These are phyloP conservation scores for Oryza rufipogon DNA, from an alignment of 176 grass and related monocot species.

Conservation along the genomic window DNA sequence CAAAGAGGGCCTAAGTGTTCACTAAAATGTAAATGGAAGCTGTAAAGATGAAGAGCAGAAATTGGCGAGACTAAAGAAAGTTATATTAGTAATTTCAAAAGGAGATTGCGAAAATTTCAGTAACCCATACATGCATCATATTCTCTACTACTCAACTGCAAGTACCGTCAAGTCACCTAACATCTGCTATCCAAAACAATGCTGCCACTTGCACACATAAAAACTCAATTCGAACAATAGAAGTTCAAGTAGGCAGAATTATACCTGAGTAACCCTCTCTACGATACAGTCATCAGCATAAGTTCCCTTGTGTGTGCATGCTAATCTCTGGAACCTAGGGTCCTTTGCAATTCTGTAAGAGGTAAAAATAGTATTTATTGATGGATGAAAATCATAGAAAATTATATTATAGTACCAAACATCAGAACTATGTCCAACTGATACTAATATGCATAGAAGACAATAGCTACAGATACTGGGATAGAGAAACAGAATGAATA, in stretches of 20 bases:
- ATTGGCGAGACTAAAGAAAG: not conserved
- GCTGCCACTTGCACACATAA: not conserved
- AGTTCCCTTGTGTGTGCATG: conserved; percentile 95
- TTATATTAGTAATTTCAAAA: not conserved
- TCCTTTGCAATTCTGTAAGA: conserved; percentile 86
- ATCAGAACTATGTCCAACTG: not conserved
- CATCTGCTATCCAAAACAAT: not conserved
- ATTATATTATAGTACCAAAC: not conserved
- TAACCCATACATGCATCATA: not conserved
- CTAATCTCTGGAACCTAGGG: conserved; percentile 88
- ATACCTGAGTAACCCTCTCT: conserved; percentile 91
- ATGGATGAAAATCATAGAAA: conserved; percentile 21
- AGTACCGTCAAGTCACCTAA: not conserved
- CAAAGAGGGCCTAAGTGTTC: no score
- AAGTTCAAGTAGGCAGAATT: conserved; percentile 6
- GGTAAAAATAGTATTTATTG: not conserved
- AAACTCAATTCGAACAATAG: not conserved
- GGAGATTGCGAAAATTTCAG: not conserved
- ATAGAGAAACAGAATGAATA: not conserved
- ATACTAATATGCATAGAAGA: not conserved
- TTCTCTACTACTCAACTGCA: no score
- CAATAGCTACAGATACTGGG: not conserved
- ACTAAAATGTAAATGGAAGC: not conserved
- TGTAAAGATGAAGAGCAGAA: not conserved
- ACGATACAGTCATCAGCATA: conserved; percentile 99